Conservation (phyloP, 1,139 yeast genomes). For the Hyphopichia buzzinii region DNA sequence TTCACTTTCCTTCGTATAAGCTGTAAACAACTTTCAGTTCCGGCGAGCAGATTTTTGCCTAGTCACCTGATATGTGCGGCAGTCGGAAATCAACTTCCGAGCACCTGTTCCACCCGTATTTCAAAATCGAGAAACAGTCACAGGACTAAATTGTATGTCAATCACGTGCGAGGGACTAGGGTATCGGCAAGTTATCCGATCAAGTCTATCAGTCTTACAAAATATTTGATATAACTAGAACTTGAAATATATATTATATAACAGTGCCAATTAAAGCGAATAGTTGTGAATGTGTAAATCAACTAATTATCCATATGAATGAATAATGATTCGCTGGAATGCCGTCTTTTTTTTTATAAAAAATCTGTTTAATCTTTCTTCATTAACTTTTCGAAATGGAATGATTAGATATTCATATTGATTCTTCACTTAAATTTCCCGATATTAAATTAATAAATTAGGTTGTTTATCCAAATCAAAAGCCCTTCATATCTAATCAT, state of each 20-base stretch:
- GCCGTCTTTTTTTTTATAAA: neutral
- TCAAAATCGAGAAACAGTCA: too few species aligned
- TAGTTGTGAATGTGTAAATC: too few species aligned
- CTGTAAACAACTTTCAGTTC: too few species aligned
- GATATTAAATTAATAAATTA: conserved; percentile 5
- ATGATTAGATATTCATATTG: neutral
- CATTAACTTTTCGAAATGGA: neutral
- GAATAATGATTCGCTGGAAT: neutral
- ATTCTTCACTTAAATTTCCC: neutral
- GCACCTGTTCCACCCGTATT: too few species aligned
- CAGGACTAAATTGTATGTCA: too few species aligned
- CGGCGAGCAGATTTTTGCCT: too few species aligned
- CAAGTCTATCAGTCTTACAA: too few species aligned
- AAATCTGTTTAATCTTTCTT: neutral
- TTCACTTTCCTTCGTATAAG: neutral
- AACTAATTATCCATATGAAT: too few species aligned
- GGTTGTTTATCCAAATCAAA: neutral
- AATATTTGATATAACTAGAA: too few species aligned
- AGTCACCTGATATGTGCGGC: too few species aligned
- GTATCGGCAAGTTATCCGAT: neutral
- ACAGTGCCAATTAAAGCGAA: neutral
- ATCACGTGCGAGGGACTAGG: conserved; percentile 1
- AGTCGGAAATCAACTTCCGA: too few species aligned
- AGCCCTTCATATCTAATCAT: conserved; percentile 1
- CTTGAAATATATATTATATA: neutral